Evolutionary conservation across 164 flowering plant genomes (phyloP).

Genomic region (Tetrastigma voinierianum): DNA sequence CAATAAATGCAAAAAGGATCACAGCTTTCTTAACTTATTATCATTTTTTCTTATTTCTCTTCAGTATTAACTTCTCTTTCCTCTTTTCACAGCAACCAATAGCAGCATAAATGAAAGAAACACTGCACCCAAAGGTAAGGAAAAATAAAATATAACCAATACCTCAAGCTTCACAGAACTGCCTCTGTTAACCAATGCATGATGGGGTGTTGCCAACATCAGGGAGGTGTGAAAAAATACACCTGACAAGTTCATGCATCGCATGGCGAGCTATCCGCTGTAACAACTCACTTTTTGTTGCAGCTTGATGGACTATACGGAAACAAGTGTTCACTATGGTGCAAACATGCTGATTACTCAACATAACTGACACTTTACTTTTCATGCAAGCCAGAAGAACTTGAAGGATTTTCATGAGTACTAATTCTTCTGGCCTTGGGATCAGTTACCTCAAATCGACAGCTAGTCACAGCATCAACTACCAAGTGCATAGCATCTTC

Average conservation of each 20-base stretch:
- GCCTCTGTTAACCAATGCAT: slow-evolving; percentile 33
- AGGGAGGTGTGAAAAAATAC: slow-evolving; percentile 65
- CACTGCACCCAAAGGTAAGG: not conserved
- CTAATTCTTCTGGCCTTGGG: slow-evolving; percentile 74
- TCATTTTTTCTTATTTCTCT: not conserved
- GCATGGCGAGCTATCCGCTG: slow-evolving; percentile 67
- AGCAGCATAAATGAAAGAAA: not conserved
- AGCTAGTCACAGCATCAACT: slow-evolving; percentile 70
- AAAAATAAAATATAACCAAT: slow-evolving; percentile 9
- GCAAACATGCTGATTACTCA: slow-evolving; percentile 75
- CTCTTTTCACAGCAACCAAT: not conserved
- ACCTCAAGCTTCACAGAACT: slow-evolving; percentile 38
- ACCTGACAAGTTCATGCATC: slow-evolving; percentile 62
- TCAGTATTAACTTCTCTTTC: too few species aligned
- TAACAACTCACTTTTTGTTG: slow-evolving; percentile 56
- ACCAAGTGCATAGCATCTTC: slow-evolving; percentile 59
- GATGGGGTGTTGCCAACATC: slow-evolving; percentile 29
- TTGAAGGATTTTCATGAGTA: slow-evolving; percentile 70
- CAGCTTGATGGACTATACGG: slow-evolving; percentile 70
- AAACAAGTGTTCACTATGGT: slow-evolving; percentile 64
- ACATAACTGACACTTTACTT: slow-evolving; percentile 50
- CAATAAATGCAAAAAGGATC: not conserved
- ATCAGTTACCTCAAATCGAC: slow-evolving; percentile 75
- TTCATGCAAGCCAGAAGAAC: slow-evolving; percentile 73
- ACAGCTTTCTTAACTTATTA: not conserved